Conservation (phyloP, 371 early-diverging fungal species). For the Dentiscutata heterogama region DNA sequence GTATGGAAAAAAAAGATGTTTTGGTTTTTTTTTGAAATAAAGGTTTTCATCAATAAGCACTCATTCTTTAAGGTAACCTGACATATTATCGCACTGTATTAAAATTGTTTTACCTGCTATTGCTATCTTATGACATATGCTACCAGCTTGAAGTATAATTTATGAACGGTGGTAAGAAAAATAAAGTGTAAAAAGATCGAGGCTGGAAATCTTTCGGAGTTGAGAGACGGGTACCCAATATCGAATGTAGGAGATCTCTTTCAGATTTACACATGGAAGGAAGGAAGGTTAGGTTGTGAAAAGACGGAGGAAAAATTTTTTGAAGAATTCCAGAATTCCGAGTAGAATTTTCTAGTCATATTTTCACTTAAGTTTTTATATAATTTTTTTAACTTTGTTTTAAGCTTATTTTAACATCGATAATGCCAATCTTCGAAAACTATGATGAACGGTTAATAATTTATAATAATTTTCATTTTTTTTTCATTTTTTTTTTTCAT, state of each 20-base stretch:
- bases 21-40: slow-evolving; percentile 24
- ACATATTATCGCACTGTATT: neutral
- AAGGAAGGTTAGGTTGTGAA: neutral
- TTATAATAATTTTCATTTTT: no score
- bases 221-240: neutral
- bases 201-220: slow-evolving; percentile 1
- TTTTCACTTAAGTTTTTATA: slow-evolving; percentile 1
- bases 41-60: neutral
- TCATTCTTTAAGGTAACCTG: neutral
- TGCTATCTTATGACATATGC: slow-evolving; percentile 4
- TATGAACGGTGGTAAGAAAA: neutral
- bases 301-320: neutral
- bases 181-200: neutral
- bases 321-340: neutral
- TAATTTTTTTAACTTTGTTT: neutral
- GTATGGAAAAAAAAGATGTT: slow-evolving; percentile 33
- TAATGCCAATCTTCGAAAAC: no score
- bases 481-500: no score
- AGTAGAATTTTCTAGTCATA: neutral
- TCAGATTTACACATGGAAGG: neutral
- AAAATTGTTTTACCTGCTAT: slow-evolving; percentile 9
- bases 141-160: neutral
- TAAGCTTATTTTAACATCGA: no score
- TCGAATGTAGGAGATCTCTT: neutral
- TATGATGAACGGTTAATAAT: no score